Evolutionary conservation across 768 basidiomycete genomes (phyloP), one percentile per base, ranked within the genome.

Genomic region (Boletus vermiculosoides): DNA sequence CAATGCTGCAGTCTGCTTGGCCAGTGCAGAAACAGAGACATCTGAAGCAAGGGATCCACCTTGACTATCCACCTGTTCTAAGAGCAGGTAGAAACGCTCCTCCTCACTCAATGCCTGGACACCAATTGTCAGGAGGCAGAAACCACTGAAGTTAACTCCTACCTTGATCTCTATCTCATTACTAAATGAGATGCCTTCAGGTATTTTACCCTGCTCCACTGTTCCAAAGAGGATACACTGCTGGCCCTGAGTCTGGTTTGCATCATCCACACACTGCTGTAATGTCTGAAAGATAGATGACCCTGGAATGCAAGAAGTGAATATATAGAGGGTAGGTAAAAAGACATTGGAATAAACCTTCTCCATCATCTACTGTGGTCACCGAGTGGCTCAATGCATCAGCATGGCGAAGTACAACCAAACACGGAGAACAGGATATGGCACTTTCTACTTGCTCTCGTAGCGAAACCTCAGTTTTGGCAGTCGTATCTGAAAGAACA

Each of bases 1-100:
- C 7, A 99, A 76, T 2, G 94, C 94, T 16, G 97, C 97, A 4
- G 95, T 96, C 66, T 96, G 92, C 3, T 83, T 82, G 5, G 97
- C 92, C 4, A 98, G 62, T 5, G 73, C 69, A 36, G 74, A 69
- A n/a, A 96, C 55, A 9, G 88, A 87, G 3, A 97, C 86, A 72
- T 99, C 97, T 0, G 89, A 81, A 0, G 86, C 82, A 34, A 94
- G 64, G 0, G 60, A 48, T 25, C 70, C 68, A 12, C 72, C 70
- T 3, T 67, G 57, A 6, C 87, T 68, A 23, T 84, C 63, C 13
- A 71, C 34, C 31, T 68, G 34, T 73, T 74, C 5, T 68, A 60
- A 25, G 4, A 96, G 75, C 40, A 93, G 84, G 51, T 76, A 77
- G 40, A 81, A 71, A 42, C 97, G 80, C 61, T 92, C 88, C 8